Evolutionary conservation across 2,329 filamentous ascomycete species (phyloP).

Genomic region (Plenodomus lindquistii): DNA sequence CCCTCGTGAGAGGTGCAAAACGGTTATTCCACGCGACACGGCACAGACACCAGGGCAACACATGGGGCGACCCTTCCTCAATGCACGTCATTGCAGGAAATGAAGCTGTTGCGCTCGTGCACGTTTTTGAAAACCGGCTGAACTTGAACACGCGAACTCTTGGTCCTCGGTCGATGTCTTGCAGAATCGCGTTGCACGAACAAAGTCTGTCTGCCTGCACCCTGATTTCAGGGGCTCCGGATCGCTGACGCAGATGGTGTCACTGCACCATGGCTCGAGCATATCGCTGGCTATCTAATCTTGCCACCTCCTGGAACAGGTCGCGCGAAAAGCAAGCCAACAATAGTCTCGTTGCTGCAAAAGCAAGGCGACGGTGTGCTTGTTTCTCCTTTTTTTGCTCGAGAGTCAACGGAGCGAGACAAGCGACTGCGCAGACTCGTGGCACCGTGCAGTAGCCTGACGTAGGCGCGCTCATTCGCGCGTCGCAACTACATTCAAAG

Average conservation of each 20-base stretch:
- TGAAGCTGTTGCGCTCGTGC: background rate
- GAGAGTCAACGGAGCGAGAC: background rate
- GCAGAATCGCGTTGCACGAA: background rate
- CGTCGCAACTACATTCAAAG: background rate
- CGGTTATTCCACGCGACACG: conserved; percentile 23
- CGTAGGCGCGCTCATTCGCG: background rate
- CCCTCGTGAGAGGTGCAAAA: conserved; percentile 5
- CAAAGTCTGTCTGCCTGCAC: background rate
- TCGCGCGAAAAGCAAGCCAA: background rate
- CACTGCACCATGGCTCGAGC: background rate
- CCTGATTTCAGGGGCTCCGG: background rate
- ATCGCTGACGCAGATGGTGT: background rate
- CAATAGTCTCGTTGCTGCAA: background rate
- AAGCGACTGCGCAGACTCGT: background rate
- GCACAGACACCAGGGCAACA: conserved; percentile 7
- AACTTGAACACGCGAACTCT: background rate
- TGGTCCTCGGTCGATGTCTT: background rate
- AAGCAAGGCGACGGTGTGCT: background rate
- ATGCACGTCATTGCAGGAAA: background rate
- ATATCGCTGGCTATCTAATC: background rate
- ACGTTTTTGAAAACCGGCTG: background rate
- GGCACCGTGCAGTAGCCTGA: background rate
- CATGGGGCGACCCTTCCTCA: background rate
- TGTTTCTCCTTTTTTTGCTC: background rate
- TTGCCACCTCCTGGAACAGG: background rate